Evolutionary conservation across 2,329 filamentous ascomycete genomes (phyloP).

Genomic region (Aspergillus piperis): DNA sequence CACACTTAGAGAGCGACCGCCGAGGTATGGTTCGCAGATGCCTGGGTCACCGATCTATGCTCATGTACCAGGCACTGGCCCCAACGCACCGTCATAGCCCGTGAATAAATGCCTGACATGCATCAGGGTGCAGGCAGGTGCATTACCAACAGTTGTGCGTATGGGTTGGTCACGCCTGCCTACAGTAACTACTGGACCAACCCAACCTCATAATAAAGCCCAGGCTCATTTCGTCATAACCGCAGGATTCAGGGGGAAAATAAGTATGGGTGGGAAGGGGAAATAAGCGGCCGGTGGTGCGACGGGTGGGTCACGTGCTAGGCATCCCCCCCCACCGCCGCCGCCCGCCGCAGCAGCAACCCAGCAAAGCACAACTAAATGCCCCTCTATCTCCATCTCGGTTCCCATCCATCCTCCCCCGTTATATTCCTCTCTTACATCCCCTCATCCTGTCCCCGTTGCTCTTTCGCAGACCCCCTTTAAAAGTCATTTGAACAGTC

Average conservation of each 20-base stretch:
- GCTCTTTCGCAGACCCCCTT: conserved; percentile 1
- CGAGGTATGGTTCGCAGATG: neutral
- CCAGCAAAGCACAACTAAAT: conserved; percentile 32
- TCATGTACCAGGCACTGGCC: neutral
- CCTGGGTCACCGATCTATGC: neutral
- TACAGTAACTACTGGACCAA: neutral
- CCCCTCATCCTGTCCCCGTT: conserved; percentile 15
- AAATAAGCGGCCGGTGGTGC: conserved; percentile 22
- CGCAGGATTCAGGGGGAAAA: conserved; percentile 6
- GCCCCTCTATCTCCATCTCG: conserved; percentile 38
- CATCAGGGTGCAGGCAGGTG: neutral
- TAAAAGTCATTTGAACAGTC: conserved; percentile 21
- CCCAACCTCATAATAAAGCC: neutral
- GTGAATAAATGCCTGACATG: neutral
- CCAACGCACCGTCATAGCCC: neutral
- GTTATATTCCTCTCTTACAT: conserved; percentile 15
- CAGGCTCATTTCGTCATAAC: conserved; percentile 11
- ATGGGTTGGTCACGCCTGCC: neutral
- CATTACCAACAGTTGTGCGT: neutral
- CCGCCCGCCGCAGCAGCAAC: conserved; percentile 19
- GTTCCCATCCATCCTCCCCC: conserved; percentile 15
- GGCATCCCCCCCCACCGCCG: conserved; percentile 28
- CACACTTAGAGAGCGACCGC: neutral
- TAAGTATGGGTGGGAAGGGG: conserved; percentile 9
- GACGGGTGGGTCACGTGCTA: conserved; percentile 24